Evolutionary conservation across 1,284 basidiomycete genomes (phyloP), one percentile per base, ranked within the genome.

Genomic region (Apiotrichum siamense): DNA sequence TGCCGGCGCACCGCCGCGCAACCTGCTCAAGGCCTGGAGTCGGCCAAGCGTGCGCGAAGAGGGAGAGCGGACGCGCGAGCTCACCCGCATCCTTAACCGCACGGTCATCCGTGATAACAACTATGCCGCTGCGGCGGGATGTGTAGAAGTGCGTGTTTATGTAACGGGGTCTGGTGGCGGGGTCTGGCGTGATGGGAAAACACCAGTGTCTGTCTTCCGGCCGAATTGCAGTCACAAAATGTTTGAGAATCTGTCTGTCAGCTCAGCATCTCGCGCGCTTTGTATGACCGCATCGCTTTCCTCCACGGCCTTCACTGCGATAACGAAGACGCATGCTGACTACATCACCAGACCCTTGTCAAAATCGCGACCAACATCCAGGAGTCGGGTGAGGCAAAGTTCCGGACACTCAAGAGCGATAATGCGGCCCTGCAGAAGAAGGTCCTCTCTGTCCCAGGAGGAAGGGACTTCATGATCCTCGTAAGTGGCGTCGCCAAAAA

Each of bases 321-420:
- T 15, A 5, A 6, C 18, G 13, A 15, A 3, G 32, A 15, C 41
- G 17, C 13, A 31, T 9, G 26, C 45, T 39, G 38, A 57, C 39
- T n/a, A n/a, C n/a, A n/a, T n/a, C n/a, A 13, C 23, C 40, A 73
- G 72, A 72, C 69, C 1, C 62, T 73, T 5, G 37, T 70, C 40
- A 70, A 70, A 55, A 70, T 73, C 31, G 57, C 68, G 4, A 59
- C 41, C 24, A 73, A 73, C 47, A 70, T 73, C 52, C 55, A 54
- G 23, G 48, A 54, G 15, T 54, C 55, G n/a, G 26, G 54, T 11
- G 72, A 73, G 12, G 56, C 61, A 2, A 73, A 71, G 57, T 73
- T 50, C 48, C 54, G 67, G 26, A 57, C 49, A 0, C 41, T 73
- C 18, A 69, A 69, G 58, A 55, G 62, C 1, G 57, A 60, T 41